Evolutionary conservation across 139 green algal genomes (phyloP).

Genomic region (Desmodesmus armatus): DNA sequence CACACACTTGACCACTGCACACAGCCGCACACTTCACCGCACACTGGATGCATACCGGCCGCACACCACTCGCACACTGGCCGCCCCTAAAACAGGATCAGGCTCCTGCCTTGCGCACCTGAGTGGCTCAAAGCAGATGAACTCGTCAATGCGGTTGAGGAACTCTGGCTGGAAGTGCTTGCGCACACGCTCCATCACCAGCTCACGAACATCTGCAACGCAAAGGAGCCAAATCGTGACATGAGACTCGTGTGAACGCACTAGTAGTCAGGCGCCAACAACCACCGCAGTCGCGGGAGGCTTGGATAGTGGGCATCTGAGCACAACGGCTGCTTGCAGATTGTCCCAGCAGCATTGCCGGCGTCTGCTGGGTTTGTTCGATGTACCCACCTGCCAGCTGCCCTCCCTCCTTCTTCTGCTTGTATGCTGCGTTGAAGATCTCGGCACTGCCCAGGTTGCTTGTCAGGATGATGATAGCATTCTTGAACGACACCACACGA

Average conservation of each 20-base stretch:
- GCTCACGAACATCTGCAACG: slow-evolving; percentile 51
- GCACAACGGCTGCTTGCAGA: too few species aligned
- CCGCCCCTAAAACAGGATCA: too few species aligned
- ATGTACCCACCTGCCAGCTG: background rate
- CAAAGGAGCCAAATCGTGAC: background rate
- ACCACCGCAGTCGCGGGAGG: too few species aligned
- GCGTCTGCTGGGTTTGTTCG: too few species aligned
- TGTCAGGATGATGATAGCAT: slow-evolving; percentile 97
- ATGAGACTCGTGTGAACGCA: too few species aligned
- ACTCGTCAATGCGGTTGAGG: slow-evolving; percentile 98
- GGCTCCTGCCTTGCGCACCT: slow-evolving; percentile 46
- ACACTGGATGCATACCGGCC: too few species aligned
- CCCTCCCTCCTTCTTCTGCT: background rate
- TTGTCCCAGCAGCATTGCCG: too few species aligned
- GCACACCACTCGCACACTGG: slow-evolving; percentile 82
- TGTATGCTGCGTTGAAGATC: slow-evolving; percentile 54
- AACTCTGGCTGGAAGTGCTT: slow-evolving; percentile 96
- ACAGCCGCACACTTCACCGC: background rate
- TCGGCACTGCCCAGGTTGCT: slow-evolving; percentile 89
- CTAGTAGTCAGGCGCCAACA: too few species aligned
- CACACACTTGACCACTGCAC: background rate
- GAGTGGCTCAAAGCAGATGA: slow-evolving; percentile 96
- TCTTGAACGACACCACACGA: slow-evolving; percentile 94
- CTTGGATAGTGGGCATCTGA: too few species aligned
- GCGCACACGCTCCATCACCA: slow-evolving; percentile 75